phyloP scores from a whole-genome alignment of 768 basidiomycete species.

The Termitomyces sp. region DNA sequence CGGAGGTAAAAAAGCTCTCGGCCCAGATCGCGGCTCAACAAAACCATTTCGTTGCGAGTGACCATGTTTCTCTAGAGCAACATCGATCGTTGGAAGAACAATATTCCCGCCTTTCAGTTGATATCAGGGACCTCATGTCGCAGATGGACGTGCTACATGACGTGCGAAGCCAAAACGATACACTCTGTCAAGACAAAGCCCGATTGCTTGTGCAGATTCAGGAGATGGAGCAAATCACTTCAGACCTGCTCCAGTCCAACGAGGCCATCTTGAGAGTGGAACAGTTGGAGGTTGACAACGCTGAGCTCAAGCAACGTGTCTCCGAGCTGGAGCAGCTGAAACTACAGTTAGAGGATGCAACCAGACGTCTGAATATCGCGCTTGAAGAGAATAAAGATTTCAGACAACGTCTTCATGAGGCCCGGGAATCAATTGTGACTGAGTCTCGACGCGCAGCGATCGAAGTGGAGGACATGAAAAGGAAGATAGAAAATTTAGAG shows the following conservation, averaged over 20 bases:
- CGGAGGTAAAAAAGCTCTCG: constrained; percentile 7
- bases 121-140: constrained; percentile 6
- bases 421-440: constrained; percentile 16
- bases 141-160: constrained; percentile 14
- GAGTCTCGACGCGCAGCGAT: constrained; percentile 5
- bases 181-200: constrained; percentile 23
- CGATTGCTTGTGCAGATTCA: constrained; percentile 18
- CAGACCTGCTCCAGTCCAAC: constrained; percentile 22
- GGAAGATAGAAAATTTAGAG: constrained; percentile 18
- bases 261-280: constrained; percentile 16
- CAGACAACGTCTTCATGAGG: constrained; percentile 16
- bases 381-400: constrained; percentile 18
- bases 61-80: constrained; percentile 5
- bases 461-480: constrained; percentile 16
- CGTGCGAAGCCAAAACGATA: constrained; percentile 15
- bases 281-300: constrained; percentile 15
- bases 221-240: constrained; percentile 25
- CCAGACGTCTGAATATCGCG: constrained; percentile 16
- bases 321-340: constrained; percentile 6
- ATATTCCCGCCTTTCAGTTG: constrained; percentile 5
- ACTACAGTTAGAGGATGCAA: constrained; percentile 4
- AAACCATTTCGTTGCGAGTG: constrained; percentile 19
- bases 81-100: constrained; percentile 4
- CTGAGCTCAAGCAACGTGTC: constrained; percentile 3
- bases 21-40: constrained; percentile 12